phyloP scores from a whole-genome alignment of 305 asterid genomes.

The Solanum aculeatissimum region DNA sequence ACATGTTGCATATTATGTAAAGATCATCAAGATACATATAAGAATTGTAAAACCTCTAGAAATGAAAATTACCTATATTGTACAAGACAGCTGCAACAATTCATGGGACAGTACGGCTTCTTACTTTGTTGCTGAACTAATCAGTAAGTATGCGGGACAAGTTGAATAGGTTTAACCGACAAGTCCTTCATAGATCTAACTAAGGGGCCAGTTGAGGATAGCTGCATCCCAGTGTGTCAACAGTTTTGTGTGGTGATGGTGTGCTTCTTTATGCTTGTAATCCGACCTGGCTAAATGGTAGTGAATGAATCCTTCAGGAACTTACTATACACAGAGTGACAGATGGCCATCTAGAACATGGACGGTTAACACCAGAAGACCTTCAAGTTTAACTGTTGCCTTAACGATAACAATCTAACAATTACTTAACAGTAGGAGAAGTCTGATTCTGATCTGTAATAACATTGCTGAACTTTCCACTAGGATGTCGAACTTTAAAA shows the following conservation, averaged over 20 bases:
- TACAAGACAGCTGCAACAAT: not conserved
- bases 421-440: not conserved
- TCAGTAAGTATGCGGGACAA: not conserved
- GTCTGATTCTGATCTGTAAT: constrained; percentile 5
- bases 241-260: not conserved
- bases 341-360: not conserved
- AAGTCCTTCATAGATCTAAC: not conserved
- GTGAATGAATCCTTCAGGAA: not conserved
- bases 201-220: not conserved
- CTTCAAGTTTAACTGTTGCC: not conserved
- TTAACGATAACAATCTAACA: not conserved
- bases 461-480: constrained; percentile 11
- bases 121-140: not conserved
- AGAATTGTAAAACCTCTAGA: not conserved
- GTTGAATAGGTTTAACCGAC: not conserved
- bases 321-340: not conserved
- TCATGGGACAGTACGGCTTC: not conserved
- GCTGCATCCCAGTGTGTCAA: not conserved
- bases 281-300: not conserved
- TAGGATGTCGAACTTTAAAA: constrained; percentile 24
- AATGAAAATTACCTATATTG: not conserved
- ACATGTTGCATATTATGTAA: not conserved
- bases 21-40: not conserved
- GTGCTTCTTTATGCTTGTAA: not conserved
- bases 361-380: not conserved